Base-by-base conservation (phyloP, 106 monocot species). In the Dendrobium chrysotoxum region DNA sequence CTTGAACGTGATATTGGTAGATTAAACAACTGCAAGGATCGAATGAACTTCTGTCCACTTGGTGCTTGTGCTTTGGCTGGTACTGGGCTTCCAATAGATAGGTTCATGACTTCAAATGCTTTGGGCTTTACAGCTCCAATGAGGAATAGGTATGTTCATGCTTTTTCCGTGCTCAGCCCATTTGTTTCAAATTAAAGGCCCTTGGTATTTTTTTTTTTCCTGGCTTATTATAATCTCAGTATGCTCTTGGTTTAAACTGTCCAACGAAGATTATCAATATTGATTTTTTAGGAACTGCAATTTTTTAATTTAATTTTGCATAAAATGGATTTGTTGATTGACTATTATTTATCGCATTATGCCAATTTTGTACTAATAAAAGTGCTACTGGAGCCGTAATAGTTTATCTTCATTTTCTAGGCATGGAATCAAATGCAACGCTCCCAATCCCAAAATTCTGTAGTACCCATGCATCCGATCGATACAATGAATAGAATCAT, bases 21-120 rank as follows among this genome's bases (percentile, higher is more conserved):
- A 57, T 82, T 98, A 28, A 31, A 82, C 11, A 83, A 95, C 75
- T 98, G 92, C 85, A 91, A 85, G 78, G 87, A 88, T 39, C 86
- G 92, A 35, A 72, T 95, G 88, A 98, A 98, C 77, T 90, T 89
- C 76, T 92, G 92, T 45, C 98, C 98, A n/a, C 82, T 98, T 25
- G 98, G 98, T 85, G 92, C 98, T 67, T 94, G 98, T 90, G 98
- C 98, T 79, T 88, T 98, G 84, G 98, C 98, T 85, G 98, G 98
- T 57, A 98, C 98, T 77, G 98, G 98, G 6, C 95, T 98, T 86
- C 95, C 98, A n/a, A 98, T 98, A 75, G 84, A 98, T 81, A 89
- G 98, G 80, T 98, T 92, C 79, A 86, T 92, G 84, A 98, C 98
- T 82, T 90, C 98, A 80, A 82, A 88, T 47, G 89, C 91, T 40